phyloP scores from a whole-genome alignment of 805 yeast genomes.

The Ogataea methylovora region DNA sequence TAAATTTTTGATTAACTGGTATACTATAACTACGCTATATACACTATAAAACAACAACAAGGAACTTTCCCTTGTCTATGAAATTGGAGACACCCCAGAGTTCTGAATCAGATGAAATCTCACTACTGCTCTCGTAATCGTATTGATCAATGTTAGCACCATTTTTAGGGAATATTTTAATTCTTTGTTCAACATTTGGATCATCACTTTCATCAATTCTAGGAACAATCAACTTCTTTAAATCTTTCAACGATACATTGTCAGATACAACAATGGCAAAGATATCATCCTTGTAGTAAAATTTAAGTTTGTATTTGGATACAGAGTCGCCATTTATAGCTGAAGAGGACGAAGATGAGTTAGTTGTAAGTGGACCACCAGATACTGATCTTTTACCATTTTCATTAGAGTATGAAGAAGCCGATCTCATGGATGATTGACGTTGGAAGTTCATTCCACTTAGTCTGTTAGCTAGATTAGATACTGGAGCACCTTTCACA shows the following conservation, averaged over 20 bases:
- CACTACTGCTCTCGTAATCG: slow-evolving; percentile 12
- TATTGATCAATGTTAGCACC: slow-evolving; percentile 14
- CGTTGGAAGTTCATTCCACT: slow-evolving; percentile 15
- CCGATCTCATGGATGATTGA: slow-evolving; percentile 4
- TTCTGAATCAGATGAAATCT: slow-evolving; percentile 13
- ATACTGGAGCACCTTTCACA: slow-evolving; percentile 9
- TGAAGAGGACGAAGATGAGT: neutral
- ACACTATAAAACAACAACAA: slow-evolving; percentile 23
- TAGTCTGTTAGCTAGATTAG: slow-evolving; percentile 10
- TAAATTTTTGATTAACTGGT: too few relatives aligned
- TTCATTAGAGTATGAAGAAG: slow-evolving; percentile 6
- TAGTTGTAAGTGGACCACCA: too few relatives aligned
- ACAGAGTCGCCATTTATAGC: slow-evolving; percentile 7
- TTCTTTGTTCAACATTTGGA: slow-evolving; percentile 10
- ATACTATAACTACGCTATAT: too few relatives aligned
- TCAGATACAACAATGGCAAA: slow-evolving; percentile 48
- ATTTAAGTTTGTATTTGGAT: slow-evolving; percentile 55
- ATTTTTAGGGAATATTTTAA: slow-evolving; percentile 23
- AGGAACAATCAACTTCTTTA: slow-evolving; percentile 20
- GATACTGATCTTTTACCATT: neutral
- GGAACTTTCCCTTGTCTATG: slow-evolving; percentile 26
- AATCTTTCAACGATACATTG: slow-evolving; percentile 13
- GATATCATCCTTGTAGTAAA: slow-evolving; percentile 74
- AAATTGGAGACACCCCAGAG: slow-evolving; percentile 20
- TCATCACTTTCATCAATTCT: slow-evolving; percentile 23